Evolutionary conservation across 2,329 filamentous ascomycete genomes (phyloP), one percentile per base, ranked within the genome.

Genomic region (Fusarium subglutinans): DNA sequence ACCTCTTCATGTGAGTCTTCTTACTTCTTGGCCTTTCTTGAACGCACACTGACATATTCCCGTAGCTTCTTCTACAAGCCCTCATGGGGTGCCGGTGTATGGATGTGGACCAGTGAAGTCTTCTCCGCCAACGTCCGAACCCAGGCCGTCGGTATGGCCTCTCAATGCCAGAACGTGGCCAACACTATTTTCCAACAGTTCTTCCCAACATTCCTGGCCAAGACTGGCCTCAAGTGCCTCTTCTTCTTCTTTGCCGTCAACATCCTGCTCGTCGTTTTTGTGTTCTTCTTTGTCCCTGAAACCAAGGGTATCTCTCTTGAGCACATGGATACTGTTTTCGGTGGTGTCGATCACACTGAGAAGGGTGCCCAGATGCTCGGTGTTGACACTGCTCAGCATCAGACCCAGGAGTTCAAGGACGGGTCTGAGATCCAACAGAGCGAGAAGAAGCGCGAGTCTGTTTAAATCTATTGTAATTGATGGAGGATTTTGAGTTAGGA

Each of bases 111-210:
- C 1, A 87, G 90, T 5, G 91, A 93, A 75, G 85, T 93, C 67
- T 93, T 93, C 84, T 90, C 87, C 61, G 91, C 92, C 88, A 93
- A 93, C 80, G 89, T 93, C n/a, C 90, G 91, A 66, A 90, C 90
- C 10, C 91, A 93, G 79, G 91, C 91, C 41, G 90, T 93, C 20
- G 91, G 90, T 63, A 93, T 93, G 91, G 90, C 82, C 69, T 85
- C 84, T 43, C 86, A 90, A 77, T 88, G 85, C 70, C 88, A 90
- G 72, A 90, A 92, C 78, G 88, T 92, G 59, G 90, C 90, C 79
- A 92, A 92, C 80, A 87, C 87, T 65, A 88, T 92, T 74, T 89
- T 92, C 78, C 89, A 92, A 80, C 91, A 93, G 73, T 92, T 92
- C 84, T 92, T 93, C 85, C 91, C 91, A 18, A 88, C 86, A 18